Percentiles rank a stretch among this genome's conserved stretches.
phyloP scores from a whole-genome alignment of 1,284 basidiomycete genomes.

The Rhodofomes roseus region DNA sequence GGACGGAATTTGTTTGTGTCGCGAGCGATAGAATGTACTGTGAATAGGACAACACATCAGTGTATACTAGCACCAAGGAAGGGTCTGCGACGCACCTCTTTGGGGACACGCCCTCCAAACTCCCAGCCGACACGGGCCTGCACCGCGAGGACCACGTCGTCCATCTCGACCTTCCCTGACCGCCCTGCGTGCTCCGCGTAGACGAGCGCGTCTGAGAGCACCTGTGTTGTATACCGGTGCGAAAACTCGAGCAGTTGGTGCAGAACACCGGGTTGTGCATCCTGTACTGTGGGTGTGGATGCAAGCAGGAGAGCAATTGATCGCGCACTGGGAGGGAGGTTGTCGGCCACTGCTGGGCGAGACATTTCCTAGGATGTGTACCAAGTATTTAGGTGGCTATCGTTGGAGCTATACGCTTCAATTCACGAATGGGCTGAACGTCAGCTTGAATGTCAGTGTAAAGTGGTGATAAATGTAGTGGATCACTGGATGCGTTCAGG shows the following conservation, averaged over 20 bases:
- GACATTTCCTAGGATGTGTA: conserved; percentile 42
- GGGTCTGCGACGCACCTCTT: conserved; percentile 68
- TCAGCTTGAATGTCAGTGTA: no score
- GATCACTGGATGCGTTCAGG: no score
- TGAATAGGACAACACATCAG: background rate
- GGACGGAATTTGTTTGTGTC: conserved; percentile 84
- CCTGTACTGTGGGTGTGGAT: conserved; percentile 88
- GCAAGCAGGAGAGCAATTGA: conserved; percentile 91
- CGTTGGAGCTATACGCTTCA: no score
- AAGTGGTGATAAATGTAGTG: no score
- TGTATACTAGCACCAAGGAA: background rate
- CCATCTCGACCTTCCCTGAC: conserved; percentile 78
- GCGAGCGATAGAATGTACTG: conserved; percentile 90
- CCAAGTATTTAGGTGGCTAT: no score
- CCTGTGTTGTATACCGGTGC: conserved; percentile 91
- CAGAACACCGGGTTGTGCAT: conserved; percentile 91
- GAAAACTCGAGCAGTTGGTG: conserved; percentile 96
- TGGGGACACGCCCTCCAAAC: conserved; percentile 89
- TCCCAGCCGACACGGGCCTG: conserved; percentile 94
- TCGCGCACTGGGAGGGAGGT: conserved; percentile 85
- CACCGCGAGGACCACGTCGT: conserved; percentile 89
- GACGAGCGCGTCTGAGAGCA: conserved; percentile 85
- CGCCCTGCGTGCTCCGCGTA: conserved; percentile 93
- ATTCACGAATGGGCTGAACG: no score
- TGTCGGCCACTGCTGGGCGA: conserved; percentile 52